phyloP scores from a whole-genome alignment of 257 asterid genomes.

The Solanum chilense region DNA sequence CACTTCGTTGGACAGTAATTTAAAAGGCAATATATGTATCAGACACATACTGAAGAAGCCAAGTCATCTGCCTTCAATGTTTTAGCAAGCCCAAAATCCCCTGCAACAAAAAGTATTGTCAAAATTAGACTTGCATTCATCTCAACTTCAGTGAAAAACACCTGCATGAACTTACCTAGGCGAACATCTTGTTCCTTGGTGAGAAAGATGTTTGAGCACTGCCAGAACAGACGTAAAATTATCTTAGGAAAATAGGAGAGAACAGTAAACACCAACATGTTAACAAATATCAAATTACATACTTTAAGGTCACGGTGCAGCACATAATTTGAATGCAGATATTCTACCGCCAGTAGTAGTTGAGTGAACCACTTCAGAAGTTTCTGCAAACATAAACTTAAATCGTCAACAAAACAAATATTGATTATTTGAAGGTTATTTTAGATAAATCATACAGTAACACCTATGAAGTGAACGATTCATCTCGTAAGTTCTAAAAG shows the following conservation, averaged over 20 bases:
- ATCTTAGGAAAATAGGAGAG: constrained; percentile 3
- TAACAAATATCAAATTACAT: constrained; percentile 2
- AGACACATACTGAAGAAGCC: constrained; percentile 89
- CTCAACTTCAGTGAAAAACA: constrained; percentile 1
- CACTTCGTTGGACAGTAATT: background rate
- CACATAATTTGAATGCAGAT: constrained; percentile 90
- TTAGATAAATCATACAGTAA: background rate
- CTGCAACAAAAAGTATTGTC: constrained; percentile 26
- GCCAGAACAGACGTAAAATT: constrained; percentile 17
- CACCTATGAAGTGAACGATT: background rate
- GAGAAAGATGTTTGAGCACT: constrained; percentile 98
- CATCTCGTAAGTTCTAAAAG: background rate
- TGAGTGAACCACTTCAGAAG: constrained; percentile 94
- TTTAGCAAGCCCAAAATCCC: constrained; percentile 99
- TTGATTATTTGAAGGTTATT: background rate
- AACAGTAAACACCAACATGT: constrained; percentile 1
- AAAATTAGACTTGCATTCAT: background rate
- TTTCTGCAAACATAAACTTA: constrained; percentile 46
- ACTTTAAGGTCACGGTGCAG: constrained; percentile 97
- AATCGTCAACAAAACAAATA: background rate
- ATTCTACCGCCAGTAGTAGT: constrained; percentile 84
- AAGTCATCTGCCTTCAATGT: constrained; percentile 97
- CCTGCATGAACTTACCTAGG: constrained; percentile 48
- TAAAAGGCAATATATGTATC: background rate
- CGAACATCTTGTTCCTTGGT: constrained; percentile 96